phyloP scores from a whole-genome alignment of 2,329 filamentous ascomycete genomes.

The Penicillium olsonii region DNA sequence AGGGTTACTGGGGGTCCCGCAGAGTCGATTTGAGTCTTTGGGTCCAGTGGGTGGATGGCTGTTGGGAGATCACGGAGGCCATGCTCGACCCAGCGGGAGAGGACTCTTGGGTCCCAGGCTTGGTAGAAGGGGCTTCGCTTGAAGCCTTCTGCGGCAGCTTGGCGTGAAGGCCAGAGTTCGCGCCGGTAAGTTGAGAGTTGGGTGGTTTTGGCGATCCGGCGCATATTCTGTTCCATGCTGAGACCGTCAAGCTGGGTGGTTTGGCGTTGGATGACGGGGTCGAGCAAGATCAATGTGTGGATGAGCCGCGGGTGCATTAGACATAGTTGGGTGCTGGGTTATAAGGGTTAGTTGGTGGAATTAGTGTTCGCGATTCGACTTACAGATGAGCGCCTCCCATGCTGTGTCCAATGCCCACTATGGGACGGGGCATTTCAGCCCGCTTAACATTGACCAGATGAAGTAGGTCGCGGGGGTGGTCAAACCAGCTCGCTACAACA shows the following conservation, averaged over 20 bases:
- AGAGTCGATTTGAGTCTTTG: slow-evolving; percentile 9
- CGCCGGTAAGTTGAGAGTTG: slow-evolving; percentile 69
- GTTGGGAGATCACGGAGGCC: slow-evolving; percentile 78
- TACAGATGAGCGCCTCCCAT: slow-evolving; percentile 76
- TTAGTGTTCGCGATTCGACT: slow-evolving; percentile 13
- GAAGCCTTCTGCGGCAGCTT: slow-evolving; percentile 68
- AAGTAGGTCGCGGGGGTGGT: slow-evolving; percentile 80
- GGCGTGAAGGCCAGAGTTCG: slow-evolving; percentile 78
- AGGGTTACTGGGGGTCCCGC: slow-evolving; percentile 60
- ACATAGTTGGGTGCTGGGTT: slow-evolving; percentile 60
- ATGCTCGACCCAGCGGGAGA: slow-evolving; percentile 71
- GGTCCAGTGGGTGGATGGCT: slow-evolving; percentile 35
- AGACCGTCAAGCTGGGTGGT: slow-evolving; percentile 42
- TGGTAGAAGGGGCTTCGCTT: slow-evolving; percentile 73
- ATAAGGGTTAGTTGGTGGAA: slow-evolving; percentile 3
- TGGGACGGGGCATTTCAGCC: slow-evolving; percentile 73
- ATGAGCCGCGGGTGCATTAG: slow-evolving; percentile 81
- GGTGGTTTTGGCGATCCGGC: slow-evolving; percentile 38
- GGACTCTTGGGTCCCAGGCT: slow-evolving; percentile 76
- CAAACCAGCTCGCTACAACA: slow-evolving; percentile 73
- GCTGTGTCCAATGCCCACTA: slow-evolving; percentile 85
- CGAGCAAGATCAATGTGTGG: slow-evolving; percentile 73
- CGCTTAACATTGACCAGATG: slow-evolving; percentile 85
- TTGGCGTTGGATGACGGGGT: slow-evolving; percentile 70
- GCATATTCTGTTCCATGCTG: slow-evolving; percentile 25